Conservation (phyloP, 2,329 filamentous ascomycete genomes). For the Alternaria alternata region DNA sequence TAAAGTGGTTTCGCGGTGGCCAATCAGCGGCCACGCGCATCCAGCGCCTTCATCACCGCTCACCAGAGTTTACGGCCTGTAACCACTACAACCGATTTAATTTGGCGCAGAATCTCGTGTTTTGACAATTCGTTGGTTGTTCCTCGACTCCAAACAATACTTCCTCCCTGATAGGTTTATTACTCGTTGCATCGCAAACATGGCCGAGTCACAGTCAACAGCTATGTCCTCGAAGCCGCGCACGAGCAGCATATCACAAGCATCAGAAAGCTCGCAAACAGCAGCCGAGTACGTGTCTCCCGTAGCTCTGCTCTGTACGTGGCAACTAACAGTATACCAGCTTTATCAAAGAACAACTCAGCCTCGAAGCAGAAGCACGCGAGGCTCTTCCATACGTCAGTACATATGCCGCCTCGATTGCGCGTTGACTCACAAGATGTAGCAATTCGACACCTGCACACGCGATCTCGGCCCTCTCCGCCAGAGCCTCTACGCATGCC, state of each 20-base stretch:
- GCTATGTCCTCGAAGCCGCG: slow-evolving; percentile 39
- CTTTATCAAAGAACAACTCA: slow-evolving; percentile 88
- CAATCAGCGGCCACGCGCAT: slow-evolving; percentile 25
- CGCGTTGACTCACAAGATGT: slow-evolving; percentile 22
- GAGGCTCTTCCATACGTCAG: slow-evolving; percentile 91
- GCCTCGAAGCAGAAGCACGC: slow-evolving; percentile 91
- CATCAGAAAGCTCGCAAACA: slow-evolving; percentile 63
- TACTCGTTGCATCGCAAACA: slow-evolving; percentile 15
- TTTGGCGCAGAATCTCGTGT: background rate
- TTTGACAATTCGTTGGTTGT: too few relatives aligned
- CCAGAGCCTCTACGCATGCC: slow-evolving; percentile 88
- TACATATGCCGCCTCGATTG: slow-evolving; percentile 11
- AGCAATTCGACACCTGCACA: slow-evolving; percentile 95
- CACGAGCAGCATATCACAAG: slow-evolving; percentile 53
- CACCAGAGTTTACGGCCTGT: background rate
- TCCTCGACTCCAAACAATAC: background rate
- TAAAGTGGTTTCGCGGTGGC: slow-evolving; percentile 28
- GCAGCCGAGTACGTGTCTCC: slow-evolving; percentile 55
- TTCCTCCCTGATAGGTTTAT: background rate
- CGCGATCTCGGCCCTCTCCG: slow-evolving; percentile 86
- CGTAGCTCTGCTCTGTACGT: too few relatives aligned
- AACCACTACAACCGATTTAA: background rate
- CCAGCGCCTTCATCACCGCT: slow-evolving; percentile 9
- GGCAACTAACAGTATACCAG: slow-evolving; percentile 54
- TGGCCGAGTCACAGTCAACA: slow-evolving; percentile 40